Evolutionary conservation across 1,284 basidiomycete genomes (phyloP), one percentile per base, ranked within the genome.

Genomic region (Irpex sp.): DNA sequence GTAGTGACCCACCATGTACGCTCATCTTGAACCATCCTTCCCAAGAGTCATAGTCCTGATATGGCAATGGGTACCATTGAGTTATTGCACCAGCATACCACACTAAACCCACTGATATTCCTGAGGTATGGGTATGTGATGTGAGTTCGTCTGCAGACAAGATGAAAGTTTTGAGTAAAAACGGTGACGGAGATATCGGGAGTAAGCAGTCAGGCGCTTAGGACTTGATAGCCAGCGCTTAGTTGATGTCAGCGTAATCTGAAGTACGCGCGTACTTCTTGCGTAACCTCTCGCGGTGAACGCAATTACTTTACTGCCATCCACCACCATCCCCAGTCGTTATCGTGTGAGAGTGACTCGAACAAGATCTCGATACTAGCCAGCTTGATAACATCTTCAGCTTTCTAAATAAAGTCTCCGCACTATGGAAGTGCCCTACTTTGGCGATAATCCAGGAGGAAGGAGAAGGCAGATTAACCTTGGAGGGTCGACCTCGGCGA

Each of bases 401-500:
- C 21, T 33, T 36, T 1, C 8, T 2, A 3, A 36, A 15, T 57
- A 9, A 57, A 13, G 31, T 60, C 21, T 50, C 39, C 3, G 3
- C 13, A 58, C 63, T 50, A 71, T 69, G 61, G 69, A 70, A 55
- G 64, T 74, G 35, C 71, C 78, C 1, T 67, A 80, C 39, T 84
- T 86, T 67, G 78, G 77, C 9, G 79, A 82, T 64, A 81, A 81
- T 26, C 68, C 74, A 43, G 71, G 69, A 59, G 69, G 71, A 54
- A 74, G 80, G 63, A 80, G 84, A 60, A 82, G 88, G 35, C 80
- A 84, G 66, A 93, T 94, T 68, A 93, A 94, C 72, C 82, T 94
- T 36, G 92, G 92, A n/a, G 88, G 88, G 2, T 72, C 79, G 0
- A 81, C 81, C 0, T 75, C 82, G 13, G 79, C 81, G 7, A 55